Evolutionary conservation across 495 filamentous ascomycete genomes (phyloP).

Genomic region (Aspergillus ellipticus): DNA sequence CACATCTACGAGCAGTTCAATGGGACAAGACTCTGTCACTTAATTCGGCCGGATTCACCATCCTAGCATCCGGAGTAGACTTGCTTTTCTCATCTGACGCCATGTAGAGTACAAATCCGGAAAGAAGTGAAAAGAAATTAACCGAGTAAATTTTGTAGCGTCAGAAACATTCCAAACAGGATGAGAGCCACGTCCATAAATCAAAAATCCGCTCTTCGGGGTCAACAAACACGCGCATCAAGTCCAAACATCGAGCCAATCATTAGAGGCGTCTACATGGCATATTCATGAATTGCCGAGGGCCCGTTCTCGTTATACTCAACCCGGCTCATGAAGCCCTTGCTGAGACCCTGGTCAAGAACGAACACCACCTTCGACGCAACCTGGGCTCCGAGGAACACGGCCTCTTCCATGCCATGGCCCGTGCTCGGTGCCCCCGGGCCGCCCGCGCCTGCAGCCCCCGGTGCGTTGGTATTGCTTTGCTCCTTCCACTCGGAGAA

Average conservation of each 20-base stretch:
- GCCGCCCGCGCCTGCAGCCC: constrained; percentile 23
- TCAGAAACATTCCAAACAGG: not conserved
- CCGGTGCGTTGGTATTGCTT: constrained; percentile 44
- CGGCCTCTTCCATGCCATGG: constrained; percentile 61
- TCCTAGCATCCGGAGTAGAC: too few relatives aligned
- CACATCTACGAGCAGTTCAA: too few relatives aligned
- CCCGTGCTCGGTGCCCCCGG: constrained; percentile 23
- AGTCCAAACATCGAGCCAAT: constrained; percentile 5
- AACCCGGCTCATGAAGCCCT: constrained; percentile 67
- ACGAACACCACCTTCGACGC: constrained; percentile 73
- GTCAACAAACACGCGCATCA: constrained; percentile 1
- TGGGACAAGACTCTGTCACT: too few relatives aligned
- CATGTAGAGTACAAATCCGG: constrained; percentile 24
- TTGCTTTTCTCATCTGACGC: constrained; percentile 23
- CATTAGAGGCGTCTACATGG: constrained; percentile 22
- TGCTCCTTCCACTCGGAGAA: constrained; percentile 92
- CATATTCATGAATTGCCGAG: constrained; percentile 59
- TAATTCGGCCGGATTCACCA: too few relatives aligned
- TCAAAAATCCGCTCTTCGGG: constrained; percentile 11
- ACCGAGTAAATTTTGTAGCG: too few relatives aligned
- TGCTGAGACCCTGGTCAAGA: constrained; percentile 64
- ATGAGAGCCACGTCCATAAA: constrained; percentile 1
- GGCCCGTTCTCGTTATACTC: constrained; percentile 81
- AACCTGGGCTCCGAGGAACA: constrained; percentile 77
- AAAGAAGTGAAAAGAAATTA: constrained; percentile 13